Evolutionary conservation across 2,329 filamentous ascomycete genomes (phyloP).

Genomic region (Truncatella angustata): DNA sequence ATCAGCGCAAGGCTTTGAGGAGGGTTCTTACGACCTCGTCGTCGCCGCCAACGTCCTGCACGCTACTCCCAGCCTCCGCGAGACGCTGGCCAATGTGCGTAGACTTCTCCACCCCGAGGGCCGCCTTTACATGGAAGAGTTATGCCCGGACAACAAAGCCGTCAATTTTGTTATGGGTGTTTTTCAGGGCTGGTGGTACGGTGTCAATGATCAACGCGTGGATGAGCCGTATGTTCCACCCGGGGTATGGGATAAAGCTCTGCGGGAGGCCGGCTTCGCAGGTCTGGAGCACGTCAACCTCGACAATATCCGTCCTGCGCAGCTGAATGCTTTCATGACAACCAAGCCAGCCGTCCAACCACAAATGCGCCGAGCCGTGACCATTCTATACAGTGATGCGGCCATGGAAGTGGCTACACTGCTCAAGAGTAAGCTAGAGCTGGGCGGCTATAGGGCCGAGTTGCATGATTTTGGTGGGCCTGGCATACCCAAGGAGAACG

Average conservation of each 20-base stretch:
- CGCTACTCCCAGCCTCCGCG: background rate
- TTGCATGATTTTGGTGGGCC: background rate
- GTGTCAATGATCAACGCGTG: background rate
- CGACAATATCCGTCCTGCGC: background rate
- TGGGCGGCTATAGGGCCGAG: background rate
- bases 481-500: background rate
- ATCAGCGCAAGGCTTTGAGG: background rate
- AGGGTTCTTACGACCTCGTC: conserved; percentile 15
- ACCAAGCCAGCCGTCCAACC: too few relatives aligned
- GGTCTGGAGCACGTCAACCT: background rate
- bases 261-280: background rate
- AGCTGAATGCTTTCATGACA: background rate
- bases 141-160: background rate
- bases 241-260: background rate
- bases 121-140: background rate
- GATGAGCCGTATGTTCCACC: background rate
- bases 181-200: background rate
- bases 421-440: background rate
- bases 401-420: background rate
- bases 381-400: background rate
- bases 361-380: background rate
- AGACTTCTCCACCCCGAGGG: background rate
- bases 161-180: background rate
- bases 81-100: background rate
- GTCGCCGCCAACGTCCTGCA: conserved; percentile 9